Conservation (phyloP, 768 basidiomycete species). For the Suillus hirtellus region DNA sequence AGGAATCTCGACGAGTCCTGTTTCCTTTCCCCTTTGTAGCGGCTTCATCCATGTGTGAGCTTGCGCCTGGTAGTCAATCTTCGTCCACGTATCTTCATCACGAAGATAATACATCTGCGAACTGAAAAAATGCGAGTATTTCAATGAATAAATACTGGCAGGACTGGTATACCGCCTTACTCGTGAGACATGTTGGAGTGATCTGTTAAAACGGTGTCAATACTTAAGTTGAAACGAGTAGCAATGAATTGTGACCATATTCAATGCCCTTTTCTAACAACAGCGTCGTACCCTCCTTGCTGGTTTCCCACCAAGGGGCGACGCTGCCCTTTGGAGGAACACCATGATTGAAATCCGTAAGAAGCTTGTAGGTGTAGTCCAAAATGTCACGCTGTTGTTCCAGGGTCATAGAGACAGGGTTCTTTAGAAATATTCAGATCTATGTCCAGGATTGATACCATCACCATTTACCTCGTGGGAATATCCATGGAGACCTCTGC, state of each 20-base stretch:
- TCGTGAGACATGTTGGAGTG: slow-evolving; percentile 61
- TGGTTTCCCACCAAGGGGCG: slow-evolving; percentile 82
- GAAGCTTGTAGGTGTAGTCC: slow-evolving; percentile 61
- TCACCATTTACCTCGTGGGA: slow-evolving; percentile 54
- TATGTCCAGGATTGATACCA: background rate
- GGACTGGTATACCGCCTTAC: slow-evolving; percentile 24
- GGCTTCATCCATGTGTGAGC: slow-evolving; percentile 79
- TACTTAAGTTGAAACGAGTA: slow-evolving; percentile 12
- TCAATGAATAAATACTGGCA: background rate
- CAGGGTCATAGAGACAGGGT: slow-evolving; percentile 57
- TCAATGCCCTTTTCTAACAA: slow-evolving; percentile 72
- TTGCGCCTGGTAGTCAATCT: slow-evolving; percentile 61
- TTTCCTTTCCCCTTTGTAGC: slow-evolving; percentile 59
- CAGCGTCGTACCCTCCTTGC: slow-evolving; percentile 62
- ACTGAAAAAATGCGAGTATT: slow-evolving; percentile 22
- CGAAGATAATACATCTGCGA: slow-evolving; percentile 70
- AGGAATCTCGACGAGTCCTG: slow-evolving; percentile 63
- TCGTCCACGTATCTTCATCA: slow-evolving; percentile 70
- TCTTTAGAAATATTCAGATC: slow-evolving; percentile 35
- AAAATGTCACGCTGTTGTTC: slow-evolving; percentile 74
- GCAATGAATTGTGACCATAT: slow-evolving; percentile 49
- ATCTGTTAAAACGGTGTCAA: slow-evolving; percentile 35
- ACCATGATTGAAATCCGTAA: slow-evolving; percentile 66
- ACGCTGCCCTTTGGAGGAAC: slow-evolving; percentile 62
- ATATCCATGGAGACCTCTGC: slow-evolving; percentile 67